These are phyloP conservation scores for Microstegium vimineum DNA, from an alignment of 176 grass and related monocot genomes.

Conservation along the genomic window DNA sequence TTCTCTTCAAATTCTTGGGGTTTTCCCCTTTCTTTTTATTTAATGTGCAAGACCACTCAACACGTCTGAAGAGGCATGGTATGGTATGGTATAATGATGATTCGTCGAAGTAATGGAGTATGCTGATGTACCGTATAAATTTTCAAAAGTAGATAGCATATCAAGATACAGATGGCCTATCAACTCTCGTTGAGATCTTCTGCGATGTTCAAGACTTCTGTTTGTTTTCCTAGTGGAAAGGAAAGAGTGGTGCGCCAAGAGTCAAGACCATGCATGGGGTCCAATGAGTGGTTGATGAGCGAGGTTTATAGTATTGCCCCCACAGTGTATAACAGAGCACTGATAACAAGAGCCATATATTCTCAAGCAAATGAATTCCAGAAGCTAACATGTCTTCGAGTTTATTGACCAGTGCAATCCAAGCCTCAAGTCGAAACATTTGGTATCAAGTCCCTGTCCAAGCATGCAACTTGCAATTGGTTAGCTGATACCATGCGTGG, in stretches of 20 bases:
- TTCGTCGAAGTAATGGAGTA: background rate
- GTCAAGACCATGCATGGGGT: background rate
- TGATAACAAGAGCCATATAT: background rate
- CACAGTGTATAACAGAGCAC: background rate
- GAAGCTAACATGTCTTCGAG: conserved; percentile 14
- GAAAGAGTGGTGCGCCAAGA: background rate
- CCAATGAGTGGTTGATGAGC: conserved; percentile 9
- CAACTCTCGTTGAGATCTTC: background rate
- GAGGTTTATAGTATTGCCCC: background rate
- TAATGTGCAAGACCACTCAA: background rate
- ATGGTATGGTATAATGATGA: background rate
- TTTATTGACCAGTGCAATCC: conserved; percentile 32
- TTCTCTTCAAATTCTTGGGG: background rate
- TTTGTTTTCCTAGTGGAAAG: conserved; percentile 7
- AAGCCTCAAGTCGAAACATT: background rate
- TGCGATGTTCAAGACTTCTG: background rate
- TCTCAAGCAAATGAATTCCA: conserved; percentile 4
- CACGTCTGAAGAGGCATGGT: background rate
- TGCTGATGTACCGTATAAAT: background rate
- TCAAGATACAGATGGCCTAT: conserved; percentile 10
- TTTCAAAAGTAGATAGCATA: background rate
- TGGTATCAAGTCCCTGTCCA: conserved; percentile 41
- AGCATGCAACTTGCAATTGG: conserved; percentile 33
- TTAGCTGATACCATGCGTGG: conserved; percentile 15
- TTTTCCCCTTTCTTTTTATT: background rate